These are phyloP conservation scores for Phytophthora melonis DNA, from an alignment of 352 stramenopile genomes.

Conservation along the genomic window DNA sequence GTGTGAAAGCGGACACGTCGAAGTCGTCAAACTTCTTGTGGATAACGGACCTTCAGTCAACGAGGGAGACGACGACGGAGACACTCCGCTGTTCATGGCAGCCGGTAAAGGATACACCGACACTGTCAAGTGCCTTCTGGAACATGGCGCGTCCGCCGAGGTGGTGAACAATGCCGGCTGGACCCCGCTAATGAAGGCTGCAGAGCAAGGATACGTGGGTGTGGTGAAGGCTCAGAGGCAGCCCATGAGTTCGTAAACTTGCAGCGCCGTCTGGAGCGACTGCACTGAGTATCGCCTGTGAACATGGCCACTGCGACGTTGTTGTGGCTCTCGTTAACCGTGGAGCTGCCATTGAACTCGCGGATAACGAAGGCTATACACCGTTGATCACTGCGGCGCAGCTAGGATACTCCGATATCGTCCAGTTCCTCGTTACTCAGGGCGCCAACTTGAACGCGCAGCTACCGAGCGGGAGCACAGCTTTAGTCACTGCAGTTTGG, in stretches of 20 bases:
- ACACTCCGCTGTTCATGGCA: background rate
- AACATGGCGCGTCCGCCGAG: background rate
- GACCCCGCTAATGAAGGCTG: conserved; percentile 6
- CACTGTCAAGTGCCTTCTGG: conserved; percentile 4
- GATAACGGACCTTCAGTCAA: background rate
- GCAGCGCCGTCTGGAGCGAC: conserved; percentile 6
- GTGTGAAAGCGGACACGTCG: background rate
- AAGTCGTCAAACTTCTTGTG: background rate
- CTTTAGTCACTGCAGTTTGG: conserved; percentile 17
- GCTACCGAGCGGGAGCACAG: conserved; percentile 14
- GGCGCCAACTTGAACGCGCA: conserved; percentile 2
- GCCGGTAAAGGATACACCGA: background rate
- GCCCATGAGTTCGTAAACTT: background rate
- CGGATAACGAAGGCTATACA: conserved; percentile 15
- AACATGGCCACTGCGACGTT: conserved; percentile 10
- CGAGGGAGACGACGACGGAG: background rate
- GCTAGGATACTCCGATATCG: conserved; percentile 12
- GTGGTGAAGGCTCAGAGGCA: background rate
- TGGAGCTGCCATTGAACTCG: conserved; percentile 10
- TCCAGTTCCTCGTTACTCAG: conserved; percentile 15
- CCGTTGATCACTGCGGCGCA: conserved; percentile 15
- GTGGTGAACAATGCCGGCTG: background rate
- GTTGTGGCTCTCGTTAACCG: background rate
- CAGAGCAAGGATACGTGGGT: background rate
- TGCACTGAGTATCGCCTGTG: conserved; percentile 17